phyloP scores from a whole-genome alignment of 306 rosid species.

The Cercis canadensis region DNA sequence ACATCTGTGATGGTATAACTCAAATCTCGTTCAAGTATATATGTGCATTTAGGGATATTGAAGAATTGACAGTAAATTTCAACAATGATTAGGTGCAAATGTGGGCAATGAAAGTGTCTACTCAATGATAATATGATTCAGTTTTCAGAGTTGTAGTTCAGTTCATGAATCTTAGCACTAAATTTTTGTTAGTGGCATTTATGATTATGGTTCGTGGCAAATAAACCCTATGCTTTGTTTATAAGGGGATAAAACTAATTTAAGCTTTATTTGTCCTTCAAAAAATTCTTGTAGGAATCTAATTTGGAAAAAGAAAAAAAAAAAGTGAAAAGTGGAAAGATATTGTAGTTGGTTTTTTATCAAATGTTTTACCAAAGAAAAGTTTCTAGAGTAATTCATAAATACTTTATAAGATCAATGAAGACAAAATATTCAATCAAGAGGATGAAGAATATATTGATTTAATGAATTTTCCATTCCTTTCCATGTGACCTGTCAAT shows the following conservation, averaged over 20 bases:
- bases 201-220: slow-evolving; percentile 25
- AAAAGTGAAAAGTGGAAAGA: too few relatives aligned
- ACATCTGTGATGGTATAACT: slow-evolving; percentile 88
- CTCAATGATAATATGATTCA: slow-evolving; percentile 19
- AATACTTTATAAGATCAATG: background rate
- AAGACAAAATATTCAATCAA: slow-evolving; percentile 11
- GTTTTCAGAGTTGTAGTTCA: slow-evolving; percentile 30
- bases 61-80: slow-evolving; percentile 30
- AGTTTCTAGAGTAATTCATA: background rate
- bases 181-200: slow-evolving; percentile 30
- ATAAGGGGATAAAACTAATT: slow-evolving; percentile 29
- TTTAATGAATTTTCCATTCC: slow-evolving; percentile 9
- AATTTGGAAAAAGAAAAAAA: too few relatives aligned
- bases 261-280: slow-evolving; percentile 22
- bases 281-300: too few relatives aligned
- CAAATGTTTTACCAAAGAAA: background rate
- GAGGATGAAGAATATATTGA: slow-evolving; percentile 13
- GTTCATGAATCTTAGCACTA: slow-evolving; percentile 32
- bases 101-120: slow-evolving; percentile 11
- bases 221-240: slow-evolving; percentile 11
- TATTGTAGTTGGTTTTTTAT: too few relatives aligned
- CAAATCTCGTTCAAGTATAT: slow-evolving; percentile 33
- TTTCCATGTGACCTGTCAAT: slow-evolving; percentile 27
- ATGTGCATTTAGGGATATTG: slow-evolving; percentile 31
- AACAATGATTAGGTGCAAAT: slow-evolving; percentile 33